Evolutionary conservation across 768 basidiomycete genomes (phyloP), one percentile per base, ranked within the genome.

Genomic region (Neoboletus subvelutipes): DNA sequence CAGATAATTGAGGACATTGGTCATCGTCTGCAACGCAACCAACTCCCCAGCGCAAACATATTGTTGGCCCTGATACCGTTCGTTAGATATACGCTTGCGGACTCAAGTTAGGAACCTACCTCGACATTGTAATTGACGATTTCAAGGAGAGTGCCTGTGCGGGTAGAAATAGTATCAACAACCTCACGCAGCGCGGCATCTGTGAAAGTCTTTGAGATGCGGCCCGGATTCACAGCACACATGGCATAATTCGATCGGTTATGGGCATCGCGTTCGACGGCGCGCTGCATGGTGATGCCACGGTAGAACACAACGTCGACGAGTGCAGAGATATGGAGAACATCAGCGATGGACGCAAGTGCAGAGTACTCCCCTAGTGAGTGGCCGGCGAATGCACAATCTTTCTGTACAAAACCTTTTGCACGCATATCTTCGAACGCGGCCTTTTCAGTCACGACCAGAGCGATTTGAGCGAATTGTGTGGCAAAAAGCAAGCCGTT

Each of bases 251-350:
- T 94, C 26, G 93, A 96, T 37, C 97, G 85, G 67, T 95, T 95
- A 55, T 90, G 79, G 2, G 88, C 79, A 69, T 99, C 97, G 33
- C 97, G 92, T 74, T 97, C 94, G 56, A 99, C 97, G 28, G 97
- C 97, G 24, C 97, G 93, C 69, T 98, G 97, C 97, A 98, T 99
- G 36, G 97, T 99, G 69, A 99, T 95, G 65, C 97, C 97, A 71
- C 97, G 93, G 75, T 98, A 99, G 82, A 99, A 99, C 28, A 99
- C 96, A 67, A 99, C 92, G 64, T 99, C 97, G 67, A 95, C 93
- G 47, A 98, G 86, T 2, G 93, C 86, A 20, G 96, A 93, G 64
- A 98, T 93, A 46, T 93, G 91, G 36, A 98, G 84, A 52, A 98
- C 92, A 71, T 96, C 95, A 26, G 96, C 96, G 64, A 99, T 97